These are phyloP conservation scores for Nepenthes alata DNA, from an alignment of 179 eudicot species.

Conservation along the genomic window DNA sequence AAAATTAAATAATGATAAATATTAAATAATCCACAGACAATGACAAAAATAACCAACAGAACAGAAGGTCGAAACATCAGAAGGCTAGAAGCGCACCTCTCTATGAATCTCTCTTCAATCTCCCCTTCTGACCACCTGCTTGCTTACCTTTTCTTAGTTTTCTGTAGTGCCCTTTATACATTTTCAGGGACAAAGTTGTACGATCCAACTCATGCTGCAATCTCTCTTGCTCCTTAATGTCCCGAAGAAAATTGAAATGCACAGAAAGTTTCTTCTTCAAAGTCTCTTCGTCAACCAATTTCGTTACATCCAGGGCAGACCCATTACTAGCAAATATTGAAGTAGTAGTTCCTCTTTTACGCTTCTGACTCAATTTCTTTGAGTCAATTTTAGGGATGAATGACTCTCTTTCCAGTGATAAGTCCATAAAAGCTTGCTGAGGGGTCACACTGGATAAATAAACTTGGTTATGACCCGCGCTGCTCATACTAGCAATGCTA, in stretches of 20 bases:
- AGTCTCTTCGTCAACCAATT: conserved; percentile 30
- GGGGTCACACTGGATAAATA: conserved; percentile 49
- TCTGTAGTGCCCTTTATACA: conserved; percentile 39
- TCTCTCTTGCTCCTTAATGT: conserved; percentile 52
- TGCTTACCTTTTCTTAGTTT: conserved; percentile 26
- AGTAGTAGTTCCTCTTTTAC: conserved; percentile 27
- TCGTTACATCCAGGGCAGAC: conserved; percentile 5
- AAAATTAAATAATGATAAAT: too few species aligned
- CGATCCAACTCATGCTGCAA: conserved; percentile 48
- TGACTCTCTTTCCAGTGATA: conserved; percentile 44
- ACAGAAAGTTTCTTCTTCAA: conserved; percentile 55
- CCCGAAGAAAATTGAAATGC: conserved; percentile 49
- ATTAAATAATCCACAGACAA: too few species aligned
- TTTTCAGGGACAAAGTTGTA: conserved; percentile 25
- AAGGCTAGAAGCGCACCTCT: too few species aligned
- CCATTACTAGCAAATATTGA: conserved; percentile 9
- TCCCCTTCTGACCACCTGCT: neutral
- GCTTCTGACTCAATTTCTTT: conserved; percentile 35
- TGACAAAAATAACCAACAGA: too few species aligned
- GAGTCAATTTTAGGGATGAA: conserved; percentile 22
- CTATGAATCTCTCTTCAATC: neutral
- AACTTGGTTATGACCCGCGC: conserved; percentile 37
- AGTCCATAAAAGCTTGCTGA: conserved; percentile 57
- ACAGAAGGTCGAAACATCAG: too few species aligned
- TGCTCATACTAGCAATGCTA: conserved; percentile 42